A percentile compares a stretch with the other conserved stretches of the same genome.
These are phyloP conservation scores for Tritrichomonas musculus DNA, from an alignment of 208 protist species.

Conservation along the genomic window DNA sequence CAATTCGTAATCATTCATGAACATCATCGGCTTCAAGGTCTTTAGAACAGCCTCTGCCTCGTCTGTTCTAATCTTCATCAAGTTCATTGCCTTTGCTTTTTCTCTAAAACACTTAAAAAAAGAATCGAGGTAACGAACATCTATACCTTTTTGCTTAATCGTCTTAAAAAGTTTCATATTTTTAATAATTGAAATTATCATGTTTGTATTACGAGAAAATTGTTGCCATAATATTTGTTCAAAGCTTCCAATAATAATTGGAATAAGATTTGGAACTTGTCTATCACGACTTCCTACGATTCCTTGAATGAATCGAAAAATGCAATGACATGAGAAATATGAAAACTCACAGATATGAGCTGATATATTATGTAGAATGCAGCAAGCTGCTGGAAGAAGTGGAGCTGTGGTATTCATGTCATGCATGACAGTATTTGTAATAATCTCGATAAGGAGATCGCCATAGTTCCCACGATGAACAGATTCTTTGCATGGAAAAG, in stretches of 20 bases:
- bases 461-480: not conserved
- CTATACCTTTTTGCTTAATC: not conserved
- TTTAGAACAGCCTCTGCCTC: not conserved
- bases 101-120: not conserved
- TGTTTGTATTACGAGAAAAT: not conserved
- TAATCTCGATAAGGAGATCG: not conserved
- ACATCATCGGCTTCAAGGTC: not conserved
- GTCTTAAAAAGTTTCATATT: not conserved
- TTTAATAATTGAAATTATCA: not conserved
- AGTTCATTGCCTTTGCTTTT: not conserved
- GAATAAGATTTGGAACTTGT: not conserved
- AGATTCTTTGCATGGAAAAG: not conserved
- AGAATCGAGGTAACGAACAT: not conserved
- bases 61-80: not conserved
- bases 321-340: not conserved
- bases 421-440: not conserved
- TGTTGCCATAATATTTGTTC: not conserved
- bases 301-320: not conserved
- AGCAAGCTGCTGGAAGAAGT: not conserved
- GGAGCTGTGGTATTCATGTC: not conserved
- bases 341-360: not conserved
- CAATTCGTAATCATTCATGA: not conserved
- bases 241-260: not conserved
- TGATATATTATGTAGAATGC: conserved; percentile 18
- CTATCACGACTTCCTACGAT: not conserved